Base-by-base conservation (phyloP, 2,329 filamentous ascomycete genomes). In the Hypoxylon sp. region DNA sequence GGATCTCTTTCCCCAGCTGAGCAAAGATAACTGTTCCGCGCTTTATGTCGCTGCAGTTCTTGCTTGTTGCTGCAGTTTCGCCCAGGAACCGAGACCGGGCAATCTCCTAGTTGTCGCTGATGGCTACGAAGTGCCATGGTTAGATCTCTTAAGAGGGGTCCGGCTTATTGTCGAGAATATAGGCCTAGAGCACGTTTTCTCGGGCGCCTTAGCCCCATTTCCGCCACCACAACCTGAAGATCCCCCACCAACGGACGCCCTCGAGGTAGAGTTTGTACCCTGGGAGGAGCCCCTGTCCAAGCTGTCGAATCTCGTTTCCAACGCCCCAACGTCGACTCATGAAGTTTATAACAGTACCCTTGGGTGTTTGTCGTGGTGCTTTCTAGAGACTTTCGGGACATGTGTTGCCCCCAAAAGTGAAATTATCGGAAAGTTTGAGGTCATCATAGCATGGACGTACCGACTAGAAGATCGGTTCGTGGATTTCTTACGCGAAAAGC, bases 11-110 rank as follows among this genome's bases (percentile, higher is more conserved):
- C 60, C 63, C 10, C 21, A 29, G 1, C 42, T 77, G 10, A 65
- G 51, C 51, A 48, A 19, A 3, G 69, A 72, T 29, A 74, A 74
- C 31, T 62, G 69, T 11, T 65, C 73, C 13, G 65, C 67, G 1
- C 60, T 77, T 4, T 76, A 75, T 59, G 56, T 75, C 1, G 68
- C 70, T 11, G 65, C 73, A 1, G 63, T 70, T 2, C 66, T 76
- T 5, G 68, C 74, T 8, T 75, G 74, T 39, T 67, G 71, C 13
- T 66, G 64, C 15, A 64, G 69, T 0, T 71, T 75, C 13, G 69
- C 66, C 35, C 59, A 60, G 11, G 39, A 54, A n/a, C 65, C 65
- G 7, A 35, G 60, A 11, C 50, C 44, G 0, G 50, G 62, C 1
- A 44, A 71, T 29, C 60, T 70, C 21, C 44, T 72, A 8, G 52